phyloP scores from a whole-genome alignment of 2,329 filamentous ascomycete genomes.

The Botrytis byssoidea region DNA sequence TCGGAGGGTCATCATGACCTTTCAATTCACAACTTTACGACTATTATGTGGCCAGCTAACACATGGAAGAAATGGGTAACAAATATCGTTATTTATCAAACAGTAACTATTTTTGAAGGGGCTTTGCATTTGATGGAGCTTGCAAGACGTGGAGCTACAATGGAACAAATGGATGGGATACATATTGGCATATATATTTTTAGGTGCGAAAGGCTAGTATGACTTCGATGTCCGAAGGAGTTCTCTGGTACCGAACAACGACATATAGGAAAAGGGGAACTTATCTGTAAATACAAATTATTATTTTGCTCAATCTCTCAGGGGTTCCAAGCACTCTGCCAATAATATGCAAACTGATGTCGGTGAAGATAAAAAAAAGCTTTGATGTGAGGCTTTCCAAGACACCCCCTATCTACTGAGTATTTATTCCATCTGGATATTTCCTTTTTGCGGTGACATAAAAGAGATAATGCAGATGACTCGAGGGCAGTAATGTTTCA shows the following conservation, averaged over 20 bases:
- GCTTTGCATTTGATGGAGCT: conserved; percentile 9
- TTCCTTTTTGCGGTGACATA: conserved; percentile 3
- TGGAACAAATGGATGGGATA: neutral
- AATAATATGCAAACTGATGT: neutral
- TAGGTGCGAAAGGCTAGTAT: conserved; percentile 1
- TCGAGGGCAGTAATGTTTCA: neutral
- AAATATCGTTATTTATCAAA: conserved; percentile 17
- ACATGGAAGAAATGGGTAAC: conserved; percentile 10
- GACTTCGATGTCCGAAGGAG: neutral
- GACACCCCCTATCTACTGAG: neutral
- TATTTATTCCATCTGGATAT: neutral
- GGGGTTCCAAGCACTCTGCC: neutral
- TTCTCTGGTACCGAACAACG: neutral
- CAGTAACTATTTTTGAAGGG: conserved; percentile 8
- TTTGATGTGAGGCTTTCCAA: neutral
- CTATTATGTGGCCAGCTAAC: neutral
- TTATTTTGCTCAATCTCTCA: neutral
- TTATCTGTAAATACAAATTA: conserved; percentile 17
- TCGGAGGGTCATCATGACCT: neutral
- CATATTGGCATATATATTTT: conserved; percentile 17
- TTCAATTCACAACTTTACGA: conserved; percentile 1
- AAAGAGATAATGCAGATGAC: neutral
- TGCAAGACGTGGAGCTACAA: neutral
- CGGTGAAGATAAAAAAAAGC: conserved; percentile 8
- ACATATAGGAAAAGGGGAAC: conserved; percentile 1